phyloP scores from a whole-genome alignment of 257 asterid species.

The Verbascum thapsus region DNA sequence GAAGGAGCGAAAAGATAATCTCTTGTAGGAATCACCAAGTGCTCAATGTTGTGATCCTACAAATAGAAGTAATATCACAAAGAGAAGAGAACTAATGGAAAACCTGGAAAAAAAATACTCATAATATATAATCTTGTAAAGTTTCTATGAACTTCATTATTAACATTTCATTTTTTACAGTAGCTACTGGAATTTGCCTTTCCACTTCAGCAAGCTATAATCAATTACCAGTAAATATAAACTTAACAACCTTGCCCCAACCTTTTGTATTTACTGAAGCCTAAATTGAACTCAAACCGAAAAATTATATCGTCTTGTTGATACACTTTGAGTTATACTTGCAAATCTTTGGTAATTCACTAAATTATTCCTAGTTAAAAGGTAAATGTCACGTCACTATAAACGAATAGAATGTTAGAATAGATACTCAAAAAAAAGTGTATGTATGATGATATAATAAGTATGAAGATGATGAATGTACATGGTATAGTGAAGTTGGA shows the following conservation, averaged over 20 bases:
- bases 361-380: neutral
- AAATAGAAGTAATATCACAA: conserved; percentile 27
- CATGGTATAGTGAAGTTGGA: conserved; percentile 70
- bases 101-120: neutral
- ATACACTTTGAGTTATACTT: neutral
- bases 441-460: neutral
- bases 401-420: neutral
- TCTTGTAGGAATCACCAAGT: conserved; percentile 92
- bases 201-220: neutral
- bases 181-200: neutral
- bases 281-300: neutral
- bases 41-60: conserved; percentile 71
- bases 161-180: neutral
- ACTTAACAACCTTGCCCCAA: neutral
- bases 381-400: neutral
- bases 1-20: conserved; percentile 97
- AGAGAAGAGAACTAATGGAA: conserved; percentile 12
- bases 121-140: neutral
- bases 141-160: neutral
- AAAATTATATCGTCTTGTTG: neutral
- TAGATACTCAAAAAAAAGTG: neutral
- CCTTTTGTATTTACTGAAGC: neutral
- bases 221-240: neutral
- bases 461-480: conserved; percentile 35
- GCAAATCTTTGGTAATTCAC: neutral